Evolutionary conservation across 345 rosid genomes (phyloP), one percentile per base, ranked within the genome.

Genomic region (Anacardium occidentale): DNA sequence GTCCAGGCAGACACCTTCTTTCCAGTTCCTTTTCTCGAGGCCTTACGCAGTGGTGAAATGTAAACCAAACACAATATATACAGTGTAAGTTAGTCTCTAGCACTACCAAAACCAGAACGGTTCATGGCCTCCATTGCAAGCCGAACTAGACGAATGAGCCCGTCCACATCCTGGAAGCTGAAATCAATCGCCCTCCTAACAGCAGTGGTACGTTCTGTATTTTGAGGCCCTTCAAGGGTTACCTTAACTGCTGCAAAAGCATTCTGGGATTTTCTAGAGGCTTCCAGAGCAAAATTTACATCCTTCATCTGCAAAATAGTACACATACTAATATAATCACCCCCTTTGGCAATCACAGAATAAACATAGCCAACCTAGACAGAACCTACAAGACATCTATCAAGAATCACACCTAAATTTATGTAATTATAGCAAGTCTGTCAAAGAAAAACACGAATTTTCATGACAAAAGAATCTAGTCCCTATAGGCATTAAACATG

Each of bases 141-240:
- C 80, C 80, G 87, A 78, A 88, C 89, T 81, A 84, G 72, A 69
- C 73, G 70, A 78, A 93, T 53, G 55, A 93, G 80, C 47, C 76
- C 85, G 50, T 86, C 88, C 62, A 91, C 80, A 68, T 91, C 94
- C 69, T 93, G 94, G 84, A 90, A 87, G 86, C 88, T 86, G 71
- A 86, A 91, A 79, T 90, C 86, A 71, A 90, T 75, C 21, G 78
- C 94, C 76, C 77, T 84, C 80, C 75, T 88, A 72, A 91, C 73
- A 72, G 87, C 79, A 65, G 83, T 47, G 54, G 86, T 59, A 67
- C 68, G 83, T 52, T 87, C 85, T 70, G 53, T 76, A 44, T 80
- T 79, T 78, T 75, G 71, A 15, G 81, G 74, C 75, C 79, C 85
- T 75, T 81, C 85, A 78, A 76, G 70, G 70, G 50, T 64, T 40